Base-by-base conservation (phyloP, 129 eudicot species). In the Arctium minus region DNA sequence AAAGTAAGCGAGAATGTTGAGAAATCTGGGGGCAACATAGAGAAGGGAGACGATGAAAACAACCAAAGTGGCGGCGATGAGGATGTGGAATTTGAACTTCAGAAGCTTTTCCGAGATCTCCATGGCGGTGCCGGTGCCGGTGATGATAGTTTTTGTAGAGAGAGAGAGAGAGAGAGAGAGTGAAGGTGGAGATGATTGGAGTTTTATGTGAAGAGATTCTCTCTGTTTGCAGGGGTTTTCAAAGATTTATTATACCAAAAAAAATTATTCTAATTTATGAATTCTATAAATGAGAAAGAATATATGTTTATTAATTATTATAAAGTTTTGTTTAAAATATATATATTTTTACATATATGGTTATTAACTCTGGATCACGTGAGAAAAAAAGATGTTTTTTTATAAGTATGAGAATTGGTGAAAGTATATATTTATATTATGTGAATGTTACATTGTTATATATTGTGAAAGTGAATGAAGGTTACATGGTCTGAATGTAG, bases 1-100 rank as follows among this genome's bases (percentile, higher is more conserved):
- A 62, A 90, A 92, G 88, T 90, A 90, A 30, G 88, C 88, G 37
- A 92, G 27, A 56, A 90, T 53, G 69, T 89, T 77, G 80, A 90
- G 44, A 44, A 89, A 86, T 5, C 85, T 82, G 1, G 93, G 93
- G 17, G 92, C 93, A 1, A 84, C 5, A 32, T 84, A 84, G 77
- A 88, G 53, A 35, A 87, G 18, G 5, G 70, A 72, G 74, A 76
- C 1, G 79, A 79, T 22, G 29, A 80, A 5, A 64, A 88, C 15
- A 27, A 79, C 39, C 50, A 75, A 78, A 42, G 75, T 9, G 50
- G 75, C 2, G 67, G 81, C 53, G 31, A 84, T 1, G n/a, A 87
- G 70, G 76, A 90, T 56, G 76, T 73, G 88, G 72, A 76, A 37
- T 70, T 87, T 92, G 89, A 77, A 88, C 15, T 85, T 81, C 33